A percentile compares a stretch with the other conserved stretches of the same genome.
These are phyloP conservation scores for Plantago rigida DNA, from an alignment of 305 asterid species.

Conservation along the genomic window DNA sequence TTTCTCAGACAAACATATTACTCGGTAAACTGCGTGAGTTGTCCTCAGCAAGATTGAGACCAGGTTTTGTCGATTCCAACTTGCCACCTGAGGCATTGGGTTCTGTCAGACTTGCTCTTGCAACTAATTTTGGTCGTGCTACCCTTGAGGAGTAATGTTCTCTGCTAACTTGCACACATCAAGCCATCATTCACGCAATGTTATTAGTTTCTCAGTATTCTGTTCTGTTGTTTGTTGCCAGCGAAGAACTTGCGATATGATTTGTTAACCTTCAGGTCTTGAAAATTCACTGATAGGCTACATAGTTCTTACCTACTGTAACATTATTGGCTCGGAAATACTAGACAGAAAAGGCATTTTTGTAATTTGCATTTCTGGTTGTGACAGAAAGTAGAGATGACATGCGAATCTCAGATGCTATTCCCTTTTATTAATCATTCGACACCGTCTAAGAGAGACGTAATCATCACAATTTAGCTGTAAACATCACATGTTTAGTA, in stretches of 20 bases:
- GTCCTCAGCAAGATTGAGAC: slow-evolving; percentile 66
- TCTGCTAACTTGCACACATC: not conserved
- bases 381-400: too few species aligned
- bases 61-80: slow-evolving; percentile 57
- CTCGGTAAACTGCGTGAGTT: slow-evolving; percentile 81
- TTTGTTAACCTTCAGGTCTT: not conserved
- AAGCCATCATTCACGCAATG: not conserved
- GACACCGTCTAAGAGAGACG: too few species aligned
- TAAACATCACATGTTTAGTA: too few species aligned
- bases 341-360: not conserved
- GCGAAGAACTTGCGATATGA: not conserved
- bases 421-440: too few species aligned
- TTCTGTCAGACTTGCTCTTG: slow-evolving; percentile 77
- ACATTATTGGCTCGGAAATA: not conserved
- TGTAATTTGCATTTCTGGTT: too few species aligned
- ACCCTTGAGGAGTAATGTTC: slow-evolving; percentile 58
- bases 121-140: slow-evolving; percentile 78
- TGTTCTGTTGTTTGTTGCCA: slow-evolving; percentile 3
- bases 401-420: too few species aligned
- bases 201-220: not conserved
- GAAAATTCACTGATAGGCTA: not conserved
- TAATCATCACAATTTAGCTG: too few species aligned
- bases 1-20: slow-evolving; percentile 62
- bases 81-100: slow-evolving; percentile 73
- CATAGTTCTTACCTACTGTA: not conserved